Conservation (phyloP, 1,284 basidiomycete genomes). For the Apiotrichum domesticum region DNA sequence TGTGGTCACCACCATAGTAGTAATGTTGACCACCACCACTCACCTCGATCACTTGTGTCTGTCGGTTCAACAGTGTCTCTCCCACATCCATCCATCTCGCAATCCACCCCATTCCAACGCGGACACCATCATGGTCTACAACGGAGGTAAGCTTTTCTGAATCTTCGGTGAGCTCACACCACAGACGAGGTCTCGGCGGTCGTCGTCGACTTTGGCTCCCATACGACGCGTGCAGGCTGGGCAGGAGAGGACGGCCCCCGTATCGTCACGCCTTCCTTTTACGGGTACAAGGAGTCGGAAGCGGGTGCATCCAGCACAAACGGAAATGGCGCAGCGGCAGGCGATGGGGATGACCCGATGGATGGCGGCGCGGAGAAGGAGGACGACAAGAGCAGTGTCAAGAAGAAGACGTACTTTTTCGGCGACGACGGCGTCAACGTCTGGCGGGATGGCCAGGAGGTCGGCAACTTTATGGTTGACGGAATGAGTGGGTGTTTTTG, state of each 20-base stretch:
- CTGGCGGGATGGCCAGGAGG: slow-evolving; percentile 83
- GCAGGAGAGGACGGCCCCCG: slow-evolving; percentile 96
- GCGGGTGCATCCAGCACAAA: slow-evolving; percentile 46
- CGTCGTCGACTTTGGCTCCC: slow-evolving; percentile 89
- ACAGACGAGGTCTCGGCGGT: slow-evolving; percentile 71
- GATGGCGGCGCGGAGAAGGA: slow-evolving; percentile 48
- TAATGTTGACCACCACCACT: slow-evolving; percentile 2
- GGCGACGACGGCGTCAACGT: slow-evolving; percentile 89
- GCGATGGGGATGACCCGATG: slow-evolving; percentile 20
- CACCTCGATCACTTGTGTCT: no score
- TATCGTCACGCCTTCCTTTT: slow-evolving; percentile 81
- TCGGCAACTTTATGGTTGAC: slow-evolving; percentile 76
- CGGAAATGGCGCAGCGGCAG: slow-evolving; percentile 4
- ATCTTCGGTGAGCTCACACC: slow-evolving; percentile 48
- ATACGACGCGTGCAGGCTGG: slow-evolving; percentile 85
- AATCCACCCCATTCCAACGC: not conserved
- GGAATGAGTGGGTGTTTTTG: slow-evolving; percentile 64
- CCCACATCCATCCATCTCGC: not conserved
- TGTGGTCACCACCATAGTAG: not conserved
- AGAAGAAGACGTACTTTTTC: slow-evolving; percentile 65
- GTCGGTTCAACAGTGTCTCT: not conserved
- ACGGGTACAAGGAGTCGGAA: slow-evolving; percentile 62
- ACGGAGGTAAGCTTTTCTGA: slow-evolving; percentile 30
- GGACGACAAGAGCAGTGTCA: slow-evolving; percentile 27
- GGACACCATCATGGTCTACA: slow-evolving; percentile 38